Evolutionary conservation across 2,329 filamentous ascomycete species (phyloP).

Genomic region (Fusarium sp.): DNA sequence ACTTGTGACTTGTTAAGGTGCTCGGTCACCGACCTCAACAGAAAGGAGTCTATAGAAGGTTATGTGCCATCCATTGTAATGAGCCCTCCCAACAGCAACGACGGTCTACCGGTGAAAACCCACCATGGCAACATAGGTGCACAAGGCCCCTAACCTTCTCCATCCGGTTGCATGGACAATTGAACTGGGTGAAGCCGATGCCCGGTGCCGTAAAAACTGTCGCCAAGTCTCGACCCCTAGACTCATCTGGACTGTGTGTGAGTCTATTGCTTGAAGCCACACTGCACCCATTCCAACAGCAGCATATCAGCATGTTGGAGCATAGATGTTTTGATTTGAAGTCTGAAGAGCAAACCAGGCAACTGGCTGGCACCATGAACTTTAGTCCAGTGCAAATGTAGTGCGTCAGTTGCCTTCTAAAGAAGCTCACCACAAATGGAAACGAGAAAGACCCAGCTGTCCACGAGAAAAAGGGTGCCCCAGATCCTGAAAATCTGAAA

Average conservation of each 20-base stretch:
- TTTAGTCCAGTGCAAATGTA: background rate
- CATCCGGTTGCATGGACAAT: background rate
- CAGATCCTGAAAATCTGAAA: background rate
- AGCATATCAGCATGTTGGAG: background rate
- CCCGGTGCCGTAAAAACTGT: background rate
- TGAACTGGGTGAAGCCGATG: background rate
- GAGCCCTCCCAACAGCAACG: background rate
- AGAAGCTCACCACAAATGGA: background rate
- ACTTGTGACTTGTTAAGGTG: slow-evolving; percentile 5
- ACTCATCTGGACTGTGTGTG: background rate
- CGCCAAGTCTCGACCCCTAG: background rate
- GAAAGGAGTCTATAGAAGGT: background rate
- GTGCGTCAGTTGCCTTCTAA: background rate
- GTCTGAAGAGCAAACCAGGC: background rate
- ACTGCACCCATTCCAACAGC: background rate
- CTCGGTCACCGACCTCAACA: background rate
- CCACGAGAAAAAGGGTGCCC: background rate
- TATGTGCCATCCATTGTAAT: background rate
- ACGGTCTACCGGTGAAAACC: background rate
- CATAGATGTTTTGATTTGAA: background rate
- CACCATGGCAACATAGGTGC: background rate
- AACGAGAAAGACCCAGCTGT: background rate
- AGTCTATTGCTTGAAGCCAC: background rate
- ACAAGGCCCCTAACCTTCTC: background rate
- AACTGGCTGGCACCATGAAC: background rate